phyloP scores from a whole-genome alignment of 2,329 filamentous ascomycete genomes.

The Rasamsonia emersonii region DNA sequence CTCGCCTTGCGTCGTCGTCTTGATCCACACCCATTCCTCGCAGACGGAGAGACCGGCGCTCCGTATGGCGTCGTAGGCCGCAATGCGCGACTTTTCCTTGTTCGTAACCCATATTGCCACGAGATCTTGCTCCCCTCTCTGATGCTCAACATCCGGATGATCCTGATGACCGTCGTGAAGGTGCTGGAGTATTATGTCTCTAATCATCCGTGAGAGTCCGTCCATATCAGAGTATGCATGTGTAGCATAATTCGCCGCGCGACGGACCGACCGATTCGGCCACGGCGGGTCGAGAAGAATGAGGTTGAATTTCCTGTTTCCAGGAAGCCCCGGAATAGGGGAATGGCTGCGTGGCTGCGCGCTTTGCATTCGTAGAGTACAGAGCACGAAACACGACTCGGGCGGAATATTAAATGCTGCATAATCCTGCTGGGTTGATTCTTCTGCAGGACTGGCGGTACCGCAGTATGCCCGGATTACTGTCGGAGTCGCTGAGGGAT shows the following conservation, averaged over 20 bases:
- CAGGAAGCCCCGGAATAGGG: constrained; percentile 18
- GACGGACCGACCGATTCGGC: constrained; percentile 52
- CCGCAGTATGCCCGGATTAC: constrained; percentile 10
- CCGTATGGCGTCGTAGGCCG: constrained; percentile 37
- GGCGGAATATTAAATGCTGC: constrained; percentile 39
- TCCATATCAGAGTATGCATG: constrained; percentile 21
- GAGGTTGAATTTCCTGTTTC: constrained; percentile 43
- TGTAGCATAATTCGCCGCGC: constrained; percentile 41
- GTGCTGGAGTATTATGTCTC: constrained; percentile 37
- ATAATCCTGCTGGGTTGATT: not conserved
- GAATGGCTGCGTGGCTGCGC: constrained; percentile 2
- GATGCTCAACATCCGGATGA: constrained; percentile 14
- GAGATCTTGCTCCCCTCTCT: constrained; percentile 21
- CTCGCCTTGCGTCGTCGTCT: constrained; percentile 46
- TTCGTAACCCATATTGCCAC: constrained; percentile 57
- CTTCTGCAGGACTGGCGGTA: too few species aligned
- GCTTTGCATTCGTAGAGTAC: constrained; percentile 20
- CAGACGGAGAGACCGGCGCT: constrained; percentile 40
- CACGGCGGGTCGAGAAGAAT: constrained; percentile 57
- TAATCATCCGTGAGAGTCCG: constrained; percentile 24
- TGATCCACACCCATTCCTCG: constrained; percentile 59
- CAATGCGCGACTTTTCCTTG: constrained; percentile 40
- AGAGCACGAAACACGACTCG: constrained; percentile 39
- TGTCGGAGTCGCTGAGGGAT: constrained; percentile 17
- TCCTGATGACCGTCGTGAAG: constrained; percentile 17